phyloP scores from a whole-genome alignment of 2,329 filamentous ascomycete genomes.

The Madurella fahalii region DNA sequence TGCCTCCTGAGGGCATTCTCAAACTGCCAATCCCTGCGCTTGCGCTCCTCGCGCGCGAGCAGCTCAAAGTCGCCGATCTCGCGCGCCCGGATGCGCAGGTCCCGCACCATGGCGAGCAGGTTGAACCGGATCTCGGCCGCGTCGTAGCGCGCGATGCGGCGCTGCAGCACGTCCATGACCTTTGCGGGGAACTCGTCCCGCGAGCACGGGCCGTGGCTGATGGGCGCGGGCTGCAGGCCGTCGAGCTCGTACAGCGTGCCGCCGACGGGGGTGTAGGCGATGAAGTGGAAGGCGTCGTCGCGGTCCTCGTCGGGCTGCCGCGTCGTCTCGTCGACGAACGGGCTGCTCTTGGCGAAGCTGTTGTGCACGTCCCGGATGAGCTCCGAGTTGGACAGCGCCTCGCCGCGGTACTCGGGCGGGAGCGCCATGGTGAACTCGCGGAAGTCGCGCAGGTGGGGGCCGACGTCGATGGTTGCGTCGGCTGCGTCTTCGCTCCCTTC shows the following conservation, averaged over 20 bases:
- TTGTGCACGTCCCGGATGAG: constrained; percentile 79
- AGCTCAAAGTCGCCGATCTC: constrained; percentile 80
- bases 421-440: constrained; percentile 84
- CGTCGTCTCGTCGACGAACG: constrained; percentile 88
- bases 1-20: constrained; percentile 89
- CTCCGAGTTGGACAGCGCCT: constrained; percentile 60
- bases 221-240: constrained; percentile 87
- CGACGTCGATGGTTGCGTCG: constrained; percentile 61
- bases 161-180: constrained; percentile 81
- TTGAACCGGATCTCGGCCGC: constrained; percentile 91
- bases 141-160: constrained; percentile 80
- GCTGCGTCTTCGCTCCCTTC: constrained; percentile 33
- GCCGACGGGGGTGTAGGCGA: constrained; percentile 83
- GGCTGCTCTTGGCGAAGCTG: constrained; percentile 80
- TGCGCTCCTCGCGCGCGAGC: constrained; percentile 74
- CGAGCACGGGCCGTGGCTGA: constrained; percentile 75
- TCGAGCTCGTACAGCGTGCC: constrained; percentile 89
- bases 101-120: constrained; percentile 84
- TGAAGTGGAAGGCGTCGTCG: constrained; percentile 96
- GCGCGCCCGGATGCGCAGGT: constrained; percentile 69
- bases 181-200: constrained; percentile 69
- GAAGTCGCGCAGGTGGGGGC: constrained; percentile 67
- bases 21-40: constrained; percentile 84
- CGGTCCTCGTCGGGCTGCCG: constrained; percentile 64
- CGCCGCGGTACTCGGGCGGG: constrained; percentile 65